Conservation (phyloP, 805 yeast species). For the Yarrowia deformans region DNA sequence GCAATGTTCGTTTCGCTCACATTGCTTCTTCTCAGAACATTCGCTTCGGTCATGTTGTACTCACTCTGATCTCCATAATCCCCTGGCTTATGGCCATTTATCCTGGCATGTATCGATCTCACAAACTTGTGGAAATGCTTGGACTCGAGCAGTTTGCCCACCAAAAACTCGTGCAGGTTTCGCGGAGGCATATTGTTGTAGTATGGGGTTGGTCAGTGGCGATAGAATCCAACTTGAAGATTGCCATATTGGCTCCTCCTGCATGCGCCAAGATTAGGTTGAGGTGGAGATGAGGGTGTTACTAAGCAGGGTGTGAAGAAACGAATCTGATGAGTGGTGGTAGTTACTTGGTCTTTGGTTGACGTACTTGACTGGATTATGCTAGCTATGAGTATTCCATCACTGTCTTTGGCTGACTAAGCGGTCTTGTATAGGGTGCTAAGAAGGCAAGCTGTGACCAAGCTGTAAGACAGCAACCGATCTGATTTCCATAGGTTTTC, state of each 20-base stretch:
- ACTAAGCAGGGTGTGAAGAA: not conserved
- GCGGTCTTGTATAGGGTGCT: no score
- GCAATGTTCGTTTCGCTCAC: not conserved
- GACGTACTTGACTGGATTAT: no score
- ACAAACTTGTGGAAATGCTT: constrained; percentile 37
- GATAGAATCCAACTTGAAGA: not conserved
- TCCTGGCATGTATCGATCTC: constrained; percentile 27
- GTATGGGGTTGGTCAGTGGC: not conserved
- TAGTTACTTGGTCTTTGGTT: no score
- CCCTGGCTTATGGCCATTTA: constrained; percentile 15
- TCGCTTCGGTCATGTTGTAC: not conserved
- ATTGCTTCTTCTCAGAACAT: not conserved
- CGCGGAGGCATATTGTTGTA: constrained; percentile 4
- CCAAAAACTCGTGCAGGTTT: constrained; percentile 36
- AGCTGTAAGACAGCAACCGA: no score
- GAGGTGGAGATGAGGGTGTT: not conserved
- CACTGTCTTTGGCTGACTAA: no score
- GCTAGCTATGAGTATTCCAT: no score
- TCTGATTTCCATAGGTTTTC: no score
- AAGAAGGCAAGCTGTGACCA: no score
- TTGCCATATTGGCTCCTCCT: not conserved
- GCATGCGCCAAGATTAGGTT: constrained; percentile 1
- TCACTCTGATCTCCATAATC: constrained; percentile 33
- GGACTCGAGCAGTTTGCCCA: constrained; percentile 26
- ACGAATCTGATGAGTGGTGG: no score